A percentile compares a stretch with the other conserved stretches of the same genome.
phyloP scores from a whole-genome alignment of 2,329 filamentous ascomycete species.

The Calonectria pseudoreteaudii region DNA sequence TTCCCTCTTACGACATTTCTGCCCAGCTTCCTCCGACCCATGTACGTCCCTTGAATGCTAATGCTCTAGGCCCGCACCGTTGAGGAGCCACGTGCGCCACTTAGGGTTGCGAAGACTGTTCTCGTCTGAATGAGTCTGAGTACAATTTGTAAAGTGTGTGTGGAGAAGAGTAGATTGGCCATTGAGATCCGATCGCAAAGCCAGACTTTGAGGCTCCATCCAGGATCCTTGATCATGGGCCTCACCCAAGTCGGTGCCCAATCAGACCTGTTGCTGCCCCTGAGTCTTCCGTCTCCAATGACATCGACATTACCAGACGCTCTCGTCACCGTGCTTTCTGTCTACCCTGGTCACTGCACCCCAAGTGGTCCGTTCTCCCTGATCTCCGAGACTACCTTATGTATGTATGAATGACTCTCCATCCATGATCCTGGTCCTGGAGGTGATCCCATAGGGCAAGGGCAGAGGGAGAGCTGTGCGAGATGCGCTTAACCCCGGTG shows the following conservation, averaged over 20 bases:
- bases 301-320: conserved; percentile 20
- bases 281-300: conserved; percentile 28
- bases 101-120: conserved; percentile 33
- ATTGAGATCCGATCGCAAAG: conserved; percentile 40
- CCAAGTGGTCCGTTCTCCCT: conserved; percentile 28
- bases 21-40: conserved; percentile 28
- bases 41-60: conserved; percentile 31
- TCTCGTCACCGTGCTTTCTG: conserved; percentile 30
- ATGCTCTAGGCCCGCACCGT: conserved; percentile 46
- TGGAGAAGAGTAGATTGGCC: conserved; percentile 38
- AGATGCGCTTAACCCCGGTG: not conserved
- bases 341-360: conserved; percentile 31
- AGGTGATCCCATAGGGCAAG: conserved; percentile 33
- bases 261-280: conserved; percentile 29
- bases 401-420: conserved; percentile 3
- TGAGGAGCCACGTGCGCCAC: conserved; percentile 46
- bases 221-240: conserved; percentile 30
- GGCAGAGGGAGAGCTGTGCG: conserved; percentile 10
- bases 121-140: conserved; percentile 26
- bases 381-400: conserved; percentile 34
- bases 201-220: conserved; percentile 30
- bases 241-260: conserved; percentile 25
- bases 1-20: conserved; percentile 3
- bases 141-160: conserved; percentile 28
- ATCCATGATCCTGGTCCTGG: conserved; percentile 33